These are phyloP conservation scores for Hypsizygus marmoreus DNA, from an alignment of 768 basidiomycete genomes.

Conservation along the genomic window DNA sequence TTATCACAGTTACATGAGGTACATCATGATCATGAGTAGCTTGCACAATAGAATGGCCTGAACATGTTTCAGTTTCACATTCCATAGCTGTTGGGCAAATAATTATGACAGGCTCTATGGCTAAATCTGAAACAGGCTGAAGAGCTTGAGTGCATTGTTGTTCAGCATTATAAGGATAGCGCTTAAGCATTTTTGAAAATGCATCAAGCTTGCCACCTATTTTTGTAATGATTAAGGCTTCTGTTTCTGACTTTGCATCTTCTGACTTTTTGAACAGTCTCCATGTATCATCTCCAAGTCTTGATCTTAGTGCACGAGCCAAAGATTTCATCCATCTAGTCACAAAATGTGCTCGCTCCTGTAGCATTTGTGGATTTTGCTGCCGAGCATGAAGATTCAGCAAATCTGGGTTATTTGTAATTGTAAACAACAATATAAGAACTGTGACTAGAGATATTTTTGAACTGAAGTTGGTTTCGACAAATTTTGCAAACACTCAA, in stretches of 20 bases:
- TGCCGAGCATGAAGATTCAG: conserved; percentile 16
- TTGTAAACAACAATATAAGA: conserved; percentile 15
- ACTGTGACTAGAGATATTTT: conserved; percentile 15
- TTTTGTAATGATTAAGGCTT: background rate
- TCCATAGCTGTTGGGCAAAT: too few relatives aligned
- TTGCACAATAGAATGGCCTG: too few relatives aligned
- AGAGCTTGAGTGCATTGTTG: too few relatives aligned
- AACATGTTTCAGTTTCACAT: too few relatives aligned
- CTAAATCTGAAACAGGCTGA: too few relatives aligned
- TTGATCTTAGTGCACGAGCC: conserved; percentile 3
- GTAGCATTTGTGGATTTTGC: conserved; percentile 3
- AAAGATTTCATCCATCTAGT: conserved; percentile 16
- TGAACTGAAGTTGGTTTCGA: conserved; percentile 12
- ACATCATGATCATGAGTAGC: too few relatives aligned
- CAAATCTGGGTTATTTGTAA: conserved; percentile 12
- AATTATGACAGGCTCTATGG: too few relatives aligned
- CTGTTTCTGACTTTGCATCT: background rate
- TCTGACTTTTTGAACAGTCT: background rate
- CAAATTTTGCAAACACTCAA: too few relatives aligned
- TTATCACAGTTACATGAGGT: too few relatives aligned
- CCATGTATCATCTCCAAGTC: background rate
- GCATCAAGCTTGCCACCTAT: background rate
- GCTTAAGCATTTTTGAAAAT: background rate
- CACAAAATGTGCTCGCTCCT: background rate
- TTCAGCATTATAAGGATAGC: background rate